Evolutionary conservation across 192 early-diverging fungal species (phyloP).

Genomic region (Linnemannia hyalina): DNA sequence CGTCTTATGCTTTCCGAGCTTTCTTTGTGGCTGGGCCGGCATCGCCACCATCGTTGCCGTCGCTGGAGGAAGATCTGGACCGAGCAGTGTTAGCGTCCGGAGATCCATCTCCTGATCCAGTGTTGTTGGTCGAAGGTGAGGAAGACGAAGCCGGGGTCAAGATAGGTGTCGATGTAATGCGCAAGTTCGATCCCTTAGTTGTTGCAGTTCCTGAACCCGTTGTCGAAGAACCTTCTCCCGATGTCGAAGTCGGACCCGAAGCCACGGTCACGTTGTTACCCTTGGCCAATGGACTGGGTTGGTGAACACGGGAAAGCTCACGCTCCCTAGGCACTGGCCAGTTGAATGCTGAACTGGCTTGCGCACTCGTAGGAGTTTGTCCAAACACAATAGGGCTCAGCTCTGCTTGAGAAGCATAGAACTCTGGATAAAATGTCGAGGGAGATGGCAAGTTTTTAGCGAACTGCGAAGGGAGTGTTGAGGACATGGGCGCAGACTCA

Average conservation of each 20-base stretch:
- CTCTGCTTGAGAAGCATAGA: constrained; percentile 78
- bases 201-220: constrained; percentile 8
- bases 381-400: constrained; percentile 83
- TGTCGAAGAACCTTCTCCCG: constrained; percentile 7
- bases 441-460: constrained; percentile 82
- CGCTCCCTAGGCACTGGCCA: constrained; percentile 72
- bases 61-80: constrained; percentile 5
- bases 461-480: constrained; percentile 76
- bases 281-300: constrained; percentile 67
- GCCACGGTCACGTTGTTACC: constrained; percentile 45
- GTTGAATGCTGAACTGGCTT: constrained; percentile 70
- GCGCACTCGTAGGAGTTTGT: constrained; percentile 76
- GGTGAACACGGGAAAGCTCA: constrained; percentile 57
- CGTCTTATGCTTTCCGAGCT: constrained; percentile 18
- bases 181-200: constrained; percentile 33
- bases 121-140: constrained; percentile 10
- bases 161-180: constrained; percentile 33
- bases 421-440: constrained; percentile 80
- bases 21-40: constrained; percentile 34
- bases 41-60: not conserved
- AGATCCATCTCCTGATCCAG: constrained; percentile 18
- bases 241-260: not conserved
- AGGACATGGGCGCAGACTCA: constrained; percentile 59
- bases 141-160: constrained; percentile 24
- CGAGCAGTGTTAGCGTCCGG: constrained; percentile 13